Conservation (phyloP, 2,329 filamentous ascomycete genomes). For the Stachybotrys chartarum region DNA sequence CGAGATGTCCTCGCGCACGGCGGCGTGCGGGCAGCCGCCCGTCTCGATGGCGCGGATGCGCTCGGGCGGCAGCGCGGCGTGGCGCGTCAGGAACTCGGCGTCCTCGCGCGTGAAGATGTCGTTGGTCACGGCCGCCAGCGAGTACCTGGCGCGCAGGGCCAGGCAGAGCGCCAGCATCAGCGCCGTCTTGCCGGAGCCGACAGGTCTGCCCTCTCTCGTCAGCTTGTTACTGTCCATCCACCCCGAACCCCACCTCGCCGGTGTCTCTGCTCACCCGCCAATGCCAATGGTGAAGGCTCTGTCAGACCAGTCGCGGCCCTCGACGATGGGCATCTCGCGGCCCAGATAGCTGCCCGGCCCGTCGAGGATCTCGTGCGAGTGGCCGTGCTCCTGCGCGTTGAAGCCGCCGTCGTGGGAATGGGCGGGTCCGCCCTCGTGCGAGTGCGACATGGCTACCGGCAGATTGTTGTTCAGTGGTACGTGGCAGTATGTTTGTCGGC, state of each 20-base stretch:
- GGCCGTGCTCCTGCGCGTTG: constrained; percentile 69
- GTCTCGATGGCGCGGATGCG: constrained; percentile 97
- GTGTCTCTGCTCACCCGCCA: constrained; percentile 62
- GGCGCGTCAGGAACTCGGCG: constrained; percentile 88
- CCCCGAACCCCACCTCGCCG: background rate
- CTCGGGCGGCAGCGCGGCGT: constrained; percentile 72
- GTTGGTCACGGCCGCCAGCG: constrained; percentile 93
- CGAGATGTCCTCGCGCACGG: constrained; percentile 93
- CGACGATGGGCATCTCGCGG: constrained; percentile 88
- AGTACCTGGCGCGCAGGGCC: constrained; percentile 71
- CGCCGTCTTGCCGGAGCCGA: constrained; percentile 95
- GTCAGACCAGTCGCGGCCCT: constrained; percentile 80
- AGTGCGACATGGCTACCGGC: constrained; percentile 25
- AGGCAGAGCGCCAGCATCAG: constrained; percentile 92
- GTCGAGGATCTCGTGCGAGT: constrained; percentile 91
- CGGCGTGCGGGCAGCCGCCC: constrained; percentile 92
- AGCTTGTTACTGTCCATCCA: background rate
- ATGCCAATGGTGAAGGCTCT: constrained; percentile 96
- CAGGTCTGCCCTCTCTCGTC: constrained; percentile 54
- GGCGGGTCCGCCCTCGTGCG: constrained; percentile 46
- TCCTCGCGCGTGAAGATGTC: constrained; percentile 99
- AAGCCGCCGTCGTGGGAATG: constrained; percentile 51
- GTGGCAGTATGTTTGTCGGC: too few relatives aligned
- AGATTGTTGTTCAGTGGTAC: background rate
- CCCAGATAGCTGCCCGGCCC: constrained; percentile 85